Conservation (phyloP, 1,284 basidiomycete genomes). For the Retiboletus fuscus region DNA sequence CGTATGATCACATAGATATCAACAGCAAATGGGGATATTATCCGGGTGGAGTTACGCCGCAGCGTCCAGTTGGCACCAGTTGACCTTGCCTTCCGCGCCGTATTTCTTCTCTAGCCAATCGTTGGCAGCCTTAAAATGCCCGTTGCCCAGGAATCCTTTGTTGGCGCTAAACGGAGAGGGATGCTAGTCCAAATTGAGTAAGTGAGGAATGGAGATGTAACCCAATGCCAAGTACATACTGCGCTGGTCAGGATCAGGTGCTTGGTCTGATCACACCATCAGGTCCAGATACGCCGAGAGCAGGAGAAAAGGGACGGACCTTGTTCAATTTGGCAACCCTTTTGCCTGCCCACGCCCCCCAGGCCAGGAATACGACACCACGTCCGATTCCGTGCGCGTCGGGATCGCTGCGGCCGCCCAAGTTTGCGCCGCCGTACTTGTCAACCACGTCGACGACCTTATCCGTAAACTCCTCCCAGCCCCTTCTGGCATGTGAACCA, state of each 20-base stretch:
- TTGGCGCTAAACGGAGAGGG: slow-evolving; percentile 86
- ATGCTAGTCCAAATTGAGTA: slow-evolving; percentile 62
- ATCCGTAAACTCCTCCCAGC: slow-evolving; percentile 90
- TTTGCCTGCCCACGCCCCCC: slow-evolving; percentile 91
- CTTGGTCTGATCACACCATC: slow-evolving; percentile 68
- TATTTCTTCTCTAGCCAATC: slow-evolving; percentile 84
- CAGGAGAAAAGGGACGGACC: slow-evolving; percentile 56
- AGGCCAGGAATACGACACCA: slow-evolving; percentile 88
- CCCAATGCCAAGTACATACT: slow-evolving; percentile 56
- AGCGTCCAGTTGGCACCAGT: slow-evolving; percentile 74
- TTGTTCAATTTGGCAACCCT: slow-evolving; percentile 84
- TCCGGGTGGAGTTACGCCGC: slow-evolving; percentile 36
- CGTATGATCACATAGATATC: slow-evolving; percentile 38
- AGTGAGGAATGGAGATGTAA: slow-evolving; percentile 37
- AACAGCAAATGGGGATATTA: slow-evolving; percentile 43
- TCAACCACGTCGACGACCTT: slow-evolving; percentile 76
- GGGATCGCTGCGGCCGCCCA: slow-evolving; percentile 55
- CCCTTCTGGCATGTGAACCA: slow-evolving; percentile 86
- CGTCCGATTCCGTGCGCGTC: slow-evolving; percentile 67
- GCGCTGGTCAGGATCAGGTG: slow-evolving; percentile 88
- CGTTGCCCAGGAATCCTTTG: slow-evolving; percentile 90
- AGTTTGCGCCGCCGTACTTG: slow-evolving; percentile 82
- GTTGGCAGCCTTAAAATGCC: slow-evolving; percentile 90
- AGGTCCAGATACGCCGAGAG: slow-evolving; percentile 35
- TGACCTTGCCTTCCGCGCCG: slow-evolving; percentile 75